Percentiles rank a stretch among this genome's conserved stretches.
Conservation (phyloP, 2,329 filamentous ascomycete species). For the Venturia pyrina region DNA sequence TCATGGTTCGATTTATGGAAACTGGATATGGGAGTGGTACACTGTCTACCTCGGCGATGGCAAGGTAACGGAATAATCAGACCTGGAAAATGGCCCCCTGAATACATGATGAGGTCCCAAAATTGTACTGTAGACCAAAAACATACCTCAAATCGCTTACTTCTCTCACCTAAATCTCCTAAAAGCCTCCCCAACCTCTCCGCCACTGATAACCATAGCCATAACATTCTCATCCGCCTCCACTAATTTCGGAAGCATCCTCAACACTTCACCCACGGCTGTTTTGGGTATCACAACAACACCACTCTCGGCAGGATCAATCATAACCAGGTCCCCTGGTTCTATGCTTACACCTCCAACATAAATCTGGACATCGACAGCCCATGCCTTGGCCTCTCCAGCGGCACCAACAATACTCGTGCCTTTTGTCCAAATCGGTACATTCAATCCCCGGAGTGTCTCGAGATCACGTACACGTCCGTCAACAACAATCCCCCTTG, state of each 20-base stretch:
- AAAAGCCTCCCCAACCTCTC: constrained; percentile 57
- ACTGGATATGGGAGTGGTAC: background rate
- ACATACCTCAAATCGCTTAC: background rate
- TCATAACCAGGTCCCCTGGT: constrained; percentile 57
- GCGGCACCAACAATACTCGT: constrained; percentile 50
- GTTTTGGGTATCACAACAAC: constrained; percentile 57
- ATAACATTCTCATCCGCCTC: constrained; percentile 34
- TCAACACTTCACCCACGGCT: constrained; percentile 50
- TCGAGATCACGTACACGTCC: constrained; percentile 58
- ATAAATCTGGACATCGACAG: constrained; percentile 32
- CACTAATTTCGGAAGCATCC: constrained; percentile 44
- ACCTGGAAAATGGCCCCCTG: background rate
- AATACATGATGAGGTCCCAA: no score
- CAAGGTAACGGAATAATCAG: background rate
- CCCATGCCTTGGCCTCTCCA: constrained; percentile 47
- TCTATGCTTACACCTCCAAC: constrained; percentile 21
- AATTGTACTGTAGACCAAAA: background rate
- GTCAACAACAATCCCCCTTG: constrained; percentile 53
- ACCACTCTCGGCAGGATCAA: constrained; percentile 56
- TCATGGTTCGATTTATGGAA: background rate
- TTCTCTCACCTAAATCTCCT: constrained; percentile 35
- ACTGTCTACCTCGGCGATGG: background rate
- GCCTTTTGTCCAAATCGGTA: constrained; percentile 51
- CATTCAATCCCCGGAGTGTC: constrained; percentile 44
- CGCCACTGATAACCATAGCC: constrained; percentile 52